Conservation (phyloP, 495 filamentous ascomycete species). For the Penicillium samsonianum region DNA sequence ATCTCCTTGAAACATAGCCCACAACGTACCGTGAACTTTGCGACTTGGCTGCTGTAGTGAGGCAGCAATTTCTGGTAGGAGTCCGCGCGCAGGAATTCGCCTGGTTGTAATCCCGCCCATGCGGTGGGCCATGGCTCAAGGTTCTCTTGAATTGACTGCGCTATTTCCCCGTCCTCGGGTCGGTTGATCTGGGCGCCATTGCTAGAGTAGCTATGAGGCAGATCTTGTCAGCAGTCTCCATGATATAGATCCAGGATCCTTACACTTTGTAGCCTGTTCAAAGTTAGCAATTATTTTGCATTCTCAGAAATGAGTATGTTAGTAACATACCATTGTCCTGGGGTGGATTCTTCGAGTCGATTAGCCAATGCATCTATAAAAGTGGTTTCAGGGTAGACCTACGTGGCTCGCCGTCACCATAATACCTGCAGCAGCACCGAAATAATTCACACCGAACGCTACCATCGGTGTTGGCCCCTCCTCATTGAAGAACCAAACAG, state of each 20-base stretch:
- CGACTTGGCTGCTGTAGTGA: constrained; percentile 47
- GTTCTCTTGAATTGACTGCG: constrained; percentile 59
- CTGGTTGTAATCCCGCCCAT: constrained; percentile 52
- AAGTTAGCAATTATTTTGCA: constrained; percentile 14
- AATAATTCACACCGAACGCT: constrained; percentile 62
- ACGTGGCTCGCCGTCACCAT: constrained; percentile 74
- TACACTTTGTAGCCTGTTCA: constrained; percentile 65
- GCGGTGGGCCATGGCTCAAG: constrained; percentile 52
- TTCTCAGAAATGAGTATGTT: not conserved
- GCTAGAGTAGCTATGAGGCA: constrained; percentile 53
- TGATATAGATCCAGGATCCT: constrained; percentile 12
- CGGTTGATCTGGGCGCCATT: constrained; percentile 73
- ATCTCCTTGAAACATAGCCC: not conserved
- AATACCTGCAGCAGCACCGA: constrained; percentile 62
- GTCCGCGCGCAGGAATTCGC: constrained; percentile 42
- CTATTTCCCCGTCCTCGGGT: constrained; percentile 63
- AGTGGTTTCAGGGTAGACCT: constrained; percentile 17
- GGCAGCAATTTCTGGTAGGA: constrained; percentile 42
- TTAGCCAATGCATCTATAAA: constrained; percentile 21
- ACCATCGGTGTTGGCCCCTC: constrained; percentile 66
- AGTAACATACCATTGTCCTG: constrained; percentile 61
- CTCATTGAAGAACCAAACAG: constrained; percentile 60
- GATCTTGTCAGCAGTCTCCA: constrained; percentile 16
- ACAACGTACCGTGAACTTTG: constrained; percentile 38
- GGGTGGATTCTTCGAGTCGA: constrained; percentile 56